Evolutionary conservation across 2,329 filamentous ascomycete genomes (phyloP), one percentile per base, ranked within the genome.

Genomic region (Ceratocystis ficicola): DNA sequence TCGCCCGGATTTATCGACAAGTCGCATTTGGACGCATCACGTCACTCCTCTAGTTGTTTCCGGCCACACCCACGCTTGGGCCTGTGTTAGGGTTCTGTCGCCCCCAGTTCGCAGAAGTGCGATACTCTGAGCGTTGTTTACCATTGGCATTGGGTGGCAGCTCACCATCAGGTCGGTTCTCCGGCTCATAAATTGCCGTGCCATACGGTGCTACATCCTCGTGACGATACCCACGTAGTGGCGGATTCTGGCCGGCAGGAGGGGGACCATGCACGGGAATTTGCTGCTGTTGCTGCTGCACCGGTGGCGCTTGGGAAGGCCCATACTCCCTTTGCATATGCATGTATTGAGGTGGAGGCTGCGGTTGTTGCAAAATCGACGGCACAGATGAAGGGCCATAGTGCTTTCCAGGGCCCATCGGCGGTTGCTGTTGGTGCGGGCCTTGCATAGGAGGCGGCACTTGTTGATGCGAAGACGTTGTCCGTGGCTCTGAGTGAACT

Each of bases 101-200:
- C 32, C 76, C 77, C 77, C 78, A 83, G 46, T 64, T 66, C 22
- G 75, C 80, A 20, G 82, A 84, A 71, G 83, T 83, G 44, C 82
- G 78, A 81, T 82, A 84, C 22, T 63, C 52, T 22, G 48, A 44
- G 25, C 48, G 48, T 44, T 48, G 28, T 68, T 79, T 78, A 60
- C 72, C 75, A 60, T 76, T 75, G 61, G 78, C 76, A 44, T 74
- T 70, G 46, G 71, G 74, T 68, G 77, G 74, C 28, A 76, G 70
- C 62, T 75, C 75, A 66, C 73, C 75, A 66, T 80, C 78, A 1
- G 76, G 74, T 61, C 75, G 75, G 68, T 80, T 79, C 66, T 77
- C 77, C 44, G 80, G 77, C 55, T 68, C 69, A 36, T 74, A 74
- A 36, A 73, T 72, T 68, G 81, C 80, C 1, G 55, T 17, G 36